phyloP scores from a whole-genome alignment of 2,329 filamentous ascomycete genomes.

The Macrophomina tecta region DNA sequence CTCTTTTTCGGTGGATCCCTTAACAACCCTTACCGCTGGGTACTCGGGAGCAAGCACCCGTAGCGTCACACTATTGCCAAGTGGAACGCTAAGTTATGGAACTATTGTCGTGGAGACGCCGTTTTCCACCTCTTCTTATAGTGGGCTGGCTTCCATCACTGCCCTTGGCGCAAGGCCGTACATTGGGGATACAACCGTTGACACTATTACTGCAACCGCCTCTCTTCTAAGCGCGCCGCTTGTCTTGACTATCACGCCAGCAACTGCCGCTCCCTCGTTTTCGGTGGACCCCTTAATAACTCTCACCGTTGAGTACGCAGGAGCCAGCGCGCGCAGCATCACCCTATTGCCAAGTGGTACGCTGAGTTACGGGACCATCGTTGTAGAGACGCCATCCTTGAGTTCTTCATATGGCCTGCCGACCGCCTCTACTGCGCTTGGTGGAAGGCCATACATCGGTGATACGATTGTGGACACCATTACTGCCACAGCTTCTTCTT shows the following conservation, averaged over 20 bases:
- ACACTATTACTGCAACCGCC: neutral
- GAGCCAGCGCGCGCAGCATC: neutral
- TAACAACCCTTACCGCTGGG: no score
- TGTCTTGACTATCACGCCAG: neutral
- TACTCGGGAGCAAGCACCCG: no score
- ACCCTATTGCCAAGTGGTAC: no score
- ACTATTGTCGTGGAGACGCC: no score
- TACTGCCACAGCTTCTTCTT: neutral
- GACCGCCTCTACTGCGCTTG: neutral
- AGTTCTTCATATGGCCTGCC: neutral
- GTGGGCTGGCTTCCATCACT: neutral
- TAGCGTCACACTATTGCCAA: no score
- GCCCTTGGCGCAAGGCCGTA: neutral
- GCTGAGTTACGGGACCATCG: no score
- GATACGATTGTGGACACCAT: neutral
- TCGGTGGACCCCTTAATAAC: neutral
- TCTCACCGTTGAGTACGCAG: neutral
- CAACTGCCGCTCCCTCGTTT: neutral
- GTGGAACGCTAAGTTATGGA: no score
- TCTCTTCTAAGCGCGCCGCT: neutral
- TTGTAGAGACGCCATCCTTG: no score
- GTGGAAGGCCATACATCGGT: neutral
- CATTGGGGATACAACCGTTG: neutral
- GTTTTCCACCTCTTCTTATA: no score
- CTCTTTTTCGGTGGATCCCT: no score